Base-by-base conservation (phyloP, 306 rosid species). In the Acmispon strigosus region DNA sequence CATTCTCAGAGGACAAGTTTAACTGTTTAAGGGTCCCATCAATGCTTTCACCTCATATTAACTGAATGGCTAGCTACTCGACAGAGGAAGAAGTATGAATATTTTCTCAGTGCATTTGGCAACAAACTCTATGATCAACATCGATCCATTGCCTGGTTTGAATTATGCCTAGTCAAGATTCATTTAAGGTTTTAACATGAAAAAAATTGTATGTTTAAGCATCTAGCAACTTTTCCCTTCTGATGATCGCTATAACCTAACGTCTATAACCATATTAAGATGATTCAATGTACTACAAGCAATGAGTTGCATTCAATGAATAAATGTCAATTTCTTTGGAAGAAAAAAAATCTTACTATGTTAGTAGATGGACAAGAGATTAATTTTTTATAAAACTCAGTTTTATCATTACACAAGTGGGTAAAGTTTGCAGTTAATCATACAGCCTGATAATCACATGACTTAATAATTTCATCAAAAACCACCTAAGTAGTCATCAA, bases 1-100 rank as follows among this genome's bases (percentile, higher is more conserved):
- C 87, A 34, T 78, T 88, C 34, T 83, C 67, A 3, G 86, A 76
- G 22, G 72, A 74, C 77, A 87, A 57, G 70, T 58, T 78, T 78
- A 82, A 70, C n/a, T n/a, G n/a, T n/a, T n/a, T n/a, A n/a, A 37
- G 80, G 63, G 54, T 53, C 74, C 48, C 69, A 27, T 27, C 32
- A 27, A 19, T 18, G 37, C 67, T 76, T 73, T 42, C 69, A 76
- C 77, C 61, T 76, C 48, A 19, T 29, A 70, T 78, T 1, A 67
- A 74, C 22, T 50, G 45, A 72, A 45, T 32, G 11, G 1, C 16
- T 66, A 43, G 59, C 51, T 20, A 48, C 36, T n/a, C n/a, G n/a
- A n/a, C n/a, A n/a, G n/a, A n/a, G n/a, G n/a, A n/a, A n/a, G n/a
- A n/a, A n/a, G n/a, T n/a, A n/a, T n/a, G n/a, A n/a, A n/a, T n/a